Evolutionary conservation across 352 stramenopile genomes (phyloP), one percentile per base, ranked within the genome.

Genomic region (Pythium grandisporangium): DNA sequence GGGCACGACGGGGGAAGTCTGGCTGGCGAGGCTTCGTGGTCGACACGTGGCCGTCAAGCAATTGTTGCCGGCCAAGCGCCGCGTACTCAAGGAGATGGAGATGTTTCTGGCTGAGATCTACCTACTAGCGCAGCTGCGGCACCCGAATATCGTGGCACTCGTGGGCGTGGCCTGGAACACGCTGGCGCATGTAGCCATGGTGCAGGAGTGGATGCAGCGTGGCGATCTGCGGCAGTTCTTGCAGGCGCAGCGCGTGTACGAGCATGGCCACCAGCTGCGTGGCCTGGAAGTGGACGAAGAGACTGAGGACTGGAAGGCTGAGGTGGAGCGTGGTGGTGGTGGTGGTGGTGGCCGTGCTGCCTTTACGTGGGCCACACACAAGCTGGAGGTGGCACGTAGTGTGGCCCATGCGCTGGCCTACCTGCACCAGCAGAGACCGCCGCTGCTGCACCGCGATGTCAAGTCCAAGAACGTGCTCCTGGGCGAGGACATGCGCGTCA

Each of bases 391-490:
- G 25, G 71, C 77, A 5, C 51, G 70, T 43, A 57, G 61, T 11
- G 49, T 87, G 14, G 77, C 71, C 1, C 65, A 59, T 20, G 84
- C 82, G 11, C 61, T 96, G 33, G 49, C 58, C 17, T 95, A 93
- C 55, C 63, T 96, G 34, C 82, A 95, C 52, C 61, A 43, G 8
- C 51, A 83, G 20, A 69, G 54, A 2, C 81, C 80, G n/a, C 81
- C 84, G 42, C 62, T 93, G 39, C 58, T 95, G 19, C 83, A 95
- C 51, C 78, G 76, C 20, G 83, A 95, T 48, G 55, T 95, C 25
- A 95, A 95, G 48, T 87, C 78, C n/a, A 77, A 76, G 22, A 96
- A 93, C 51, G 67, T 96, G n/a, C 37, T 94, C 21, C 42, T 94
- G 10, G 68, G 61, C 4, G 48, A 58, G 23, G 50, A 51, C n/a